A percentile compares a stretch with the other conserved stretches of the same genome.
phyloP scores from a whole-genome alignment of 371 early-diverging fungal genomes.

The Dipsacomyces acuminosporus region DNA sequence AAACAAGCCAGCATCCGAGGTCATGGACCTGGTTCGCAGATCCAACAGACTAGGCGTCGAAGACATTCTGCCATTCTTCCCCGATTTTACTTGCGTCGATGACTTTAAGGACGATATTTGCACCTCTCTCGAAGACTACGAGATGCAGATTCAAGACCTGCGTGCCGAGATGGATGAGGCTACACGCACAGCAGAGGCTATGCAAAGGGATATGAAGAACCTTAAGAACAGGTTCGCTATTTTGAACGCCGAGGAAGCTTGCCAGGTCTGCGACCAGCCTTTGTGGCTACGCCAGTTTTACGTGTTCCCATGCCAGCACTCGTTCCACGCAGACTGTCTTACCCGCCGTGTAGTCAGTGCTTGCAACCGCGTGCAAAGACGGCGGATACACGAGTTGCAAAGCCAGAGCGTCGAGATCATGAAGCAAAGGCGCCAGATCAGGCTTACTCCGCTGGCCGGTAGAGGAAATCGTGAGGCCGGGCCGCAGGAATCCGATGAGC shows the following conservation, averaged over 20 bases:
- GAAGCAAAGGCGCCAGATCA: conserved; percentile 34
- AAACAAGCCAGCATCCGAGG: conserved; percentile 74
- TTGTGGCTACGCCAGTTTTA: conserved; percentile 78
- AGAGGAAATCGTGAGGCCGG: neutral
- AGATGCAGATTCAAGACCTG: conserved; percentile 69
- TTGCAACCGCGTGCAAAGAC: conserved; percentile 43
- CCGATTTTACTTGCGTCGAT: conserved; percentile 90
- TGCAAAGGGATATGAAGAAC: conserved; percentile 73
- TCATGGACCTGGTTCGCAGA: conserved; percentile 74
- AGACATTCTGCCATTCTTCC: conserved; percentile 92
- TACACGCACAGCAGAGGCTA: conserved; percentile 74
- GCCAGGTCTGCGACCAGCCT: conserved; percentile 70
- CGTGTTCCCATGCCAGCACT: conserved; percentile 92
- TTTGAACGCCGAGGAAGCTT: conserved; percentile 72
- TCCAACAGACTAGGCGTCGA: conserved; percentile 85
- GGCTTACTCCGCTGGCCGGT: conserved; percentile 16
- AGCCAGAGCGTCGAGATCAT: conserved; percentile 34
- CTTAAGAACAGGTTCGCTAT: conserved; percentile 74
- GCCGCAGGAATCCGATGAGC: conserved; percentile 34
- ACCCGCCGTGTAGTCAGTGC: conserved; percentile 49
- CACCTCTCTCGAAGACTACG: conserved; percentile 79
- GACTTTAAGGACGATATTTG: conserved; percentile 92
- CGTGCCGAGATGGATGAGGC: conserved; percentile 88
- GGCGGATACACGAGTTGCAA: conserved; percentile 47
- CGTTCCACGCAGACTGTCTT: conserved; percentile 87